Evolutionary conservation across 495 filamentous ascomycete genomes (phyloP).

Genomic region (Aspergillus taichungensis): DNA sequence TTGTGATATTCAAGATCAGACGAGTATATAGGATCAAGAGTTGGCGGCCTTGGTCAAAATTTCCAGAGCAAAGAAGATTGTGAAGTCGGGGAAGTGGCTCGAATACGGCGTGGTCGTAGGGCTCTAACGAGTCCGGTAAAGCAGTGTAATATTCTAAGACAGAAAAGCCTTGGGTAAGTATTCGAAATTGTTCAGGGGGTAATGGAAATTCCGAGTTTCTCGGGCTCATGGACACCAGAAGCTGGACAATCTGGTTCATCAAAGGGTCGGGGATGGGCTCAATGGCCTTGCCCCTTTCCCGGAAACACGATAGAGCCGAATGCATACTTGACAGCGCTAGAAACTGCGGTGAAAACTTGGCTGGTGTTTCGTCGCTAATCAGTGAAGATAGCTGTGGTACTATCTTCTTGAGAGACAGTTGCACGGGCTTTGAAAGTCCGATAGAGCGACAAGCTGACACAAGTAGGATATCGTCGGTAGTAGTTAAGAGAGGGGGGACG

Average conservation of each 20-base stretch:
- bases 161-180: constrained; percentile 39
- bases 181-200: constrained; percentile 7
- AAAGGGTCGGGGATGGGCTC: constrained; percentile 16
- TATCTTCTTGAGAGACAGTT: constrained; percentile 21
- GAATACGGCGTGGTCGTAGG: constrained; percentile 18
- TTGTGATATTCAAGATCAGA: constrained; percentile 79
- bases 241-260: constrained; percentile 17
- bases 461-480: constrained; percentile 19
- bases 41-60: constrained; percentile 7
- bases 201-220: neutral
- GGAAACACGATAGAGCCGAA: constrained; percentile 17
- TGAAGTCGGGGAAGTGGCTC: constrained; percentile 21
- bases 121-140: constrained; percentile 12
- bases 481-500: constrained; percentile 15
- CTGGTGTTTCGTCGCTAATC: constrained; percentile 9
- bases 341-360: constrained; percentile 23
- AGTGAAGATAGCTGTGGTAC: constrained; percentile 13
- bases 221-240: constrained; percentile 15
- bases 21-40: constrained; percentile 43
- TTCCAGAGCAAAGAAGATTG: constrained; percentile 16
- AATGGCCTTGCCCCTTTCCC: constrained; percentile 19
- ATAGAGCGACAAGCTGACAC: constrained; percentile 9
- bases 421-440: constrained; percentile 22
- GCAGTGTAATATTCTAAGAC: constrained; percentile 55
- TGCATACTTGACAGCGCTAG: constrained; percentile 25